These are phyloP conservation scores for Penicillium cataractarum DNA, from an alignment of 495 filamentous ascomycete genomes.

Conservation along the genomic window DNA sequence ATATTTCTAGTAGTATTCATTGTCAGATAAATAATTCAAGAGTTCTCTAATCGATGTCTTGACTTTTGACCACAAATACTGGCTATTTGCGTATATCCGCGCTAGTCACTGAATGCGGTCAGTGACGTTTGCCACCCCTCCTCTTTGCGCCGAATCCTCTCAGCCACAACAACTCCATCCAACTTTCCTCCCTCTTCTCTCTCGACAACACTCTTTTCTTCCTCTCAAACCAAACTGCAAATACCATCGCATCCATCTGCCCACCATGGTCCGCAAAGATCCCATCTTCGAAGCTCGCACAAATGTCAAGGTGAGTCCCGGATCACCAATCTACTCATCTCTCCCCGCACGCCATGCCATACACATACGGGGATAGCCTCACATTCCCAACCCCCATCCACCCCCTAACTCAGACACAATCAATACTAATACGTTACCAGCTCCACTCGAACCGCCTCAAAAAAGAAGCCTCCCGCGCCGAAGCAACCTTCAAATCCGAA, in stretches of 20 bases:
- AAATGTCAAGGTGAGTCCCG: slow-evolving; percentile 48
- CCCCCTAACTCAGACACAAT: slow-evolving; percentile 1
- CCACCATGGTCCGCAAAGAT: slow-evolving; percentile 51
- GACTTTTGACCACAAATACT: background rate
- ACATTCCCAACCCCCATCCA: no score
- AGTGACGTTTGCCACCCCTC: slow-evolving; percentile 35
- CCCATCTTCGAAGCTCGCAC: slow-evolving; percentile 56
- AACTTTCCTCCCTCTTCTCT: background rate
- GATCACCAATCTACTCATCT: background rate
- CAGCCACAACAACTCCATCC: background rate
- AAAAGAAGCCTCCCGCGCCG: slow-evolving; percentile 50
- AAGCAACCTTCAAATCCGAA: slow-evolving; percentile 52
- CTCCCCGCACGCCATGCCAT: background rate
- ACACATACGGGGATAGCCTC: no score
- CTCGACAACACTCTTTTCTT: background rate
- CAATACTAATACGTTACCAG: slow-evolving; percentile 22
- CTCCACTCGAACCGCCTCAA: slow-evolving; percentile 53
- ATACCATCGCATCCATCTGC: background rate
- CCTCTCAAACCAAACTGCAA: background rate
- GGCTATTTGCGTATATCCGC: background rate
- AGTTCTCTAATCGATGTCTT: background rate
- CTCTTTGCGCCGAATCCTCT: slow-evolving; percentile 7
- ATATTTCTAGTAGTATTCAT: background rate
- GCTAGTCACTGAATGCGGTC: slow-evolving; percentile 30
- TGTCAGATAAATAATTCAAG: background rate